phyloP scores from a whole-genome alignment of 2,329 filamentous ascomycete species.

The Fusarium brevicatenulatum region DNA sequence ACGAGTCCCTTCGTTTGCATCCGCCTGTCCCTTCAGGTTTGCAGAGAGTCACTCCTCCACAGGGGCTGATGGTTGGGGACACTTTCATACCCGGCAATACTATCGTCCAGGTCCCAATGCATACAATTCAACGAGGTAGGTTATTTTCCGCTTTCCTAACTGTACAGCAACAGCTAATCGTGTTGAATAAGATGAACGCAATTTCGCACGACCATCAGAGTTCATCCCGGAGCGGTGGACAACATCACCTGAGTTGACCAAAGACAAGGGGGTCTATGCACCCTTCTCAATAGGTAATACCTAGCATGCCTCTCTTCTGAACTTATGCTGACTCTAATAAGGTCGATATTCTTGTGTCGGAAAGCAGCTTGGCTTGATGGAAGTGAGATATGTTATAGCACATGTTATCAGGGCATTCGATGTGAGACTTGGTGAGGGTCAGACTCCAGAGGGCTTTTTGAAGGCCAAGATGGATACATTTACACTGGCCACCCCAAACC shows the following conservation, averaged over 20 bases:
- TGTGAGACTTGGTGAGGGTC: background rate
- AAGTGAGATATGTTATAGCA: conserved; percentile 18
- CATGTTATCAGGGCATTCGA: conserved; percentile 22
- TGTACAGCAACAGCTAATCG: background rate
- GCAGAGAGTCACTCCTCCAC: conserved; percentile 50
- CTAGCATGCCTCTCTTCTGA: accelerated
- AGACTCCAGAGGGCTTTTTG: background rate
- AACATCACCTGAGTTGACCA: conserved; percentile 46
- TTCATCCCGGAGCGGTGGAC: conserved; percentile 55
- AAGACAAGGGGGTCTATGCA: conserved; percentile 44
- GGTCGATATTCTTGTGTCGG: conserved; percentile 30
- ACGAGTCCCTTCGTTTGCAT: conserved; percentile 53
- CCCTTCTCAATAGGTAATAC: conserved; percentile 48
- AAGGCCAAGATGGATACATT: conserved; percentile 1
- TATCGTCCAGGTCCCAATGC: conserved; percentile 29
- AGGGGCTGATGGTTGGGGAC: conserved; percentile 45
- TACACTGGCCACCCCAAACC: background rate
- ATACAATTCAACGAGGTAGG: conserved; percentile 50
- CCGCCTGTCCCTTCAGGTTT: conserved; percentile 51
- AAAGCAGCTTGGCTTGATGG: conserved; percentile 34
- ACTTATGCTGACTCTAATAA: background rate
- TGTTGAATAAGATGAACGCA: conserved; percentile 28
- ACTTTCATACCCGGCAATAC: conserved; percentile 32
- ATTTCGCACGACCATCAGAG: conserved; percentile 43
- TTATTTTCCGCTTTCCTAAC: background rate